A percentile compares a stretch with the other conserved stretches of the same genome.
Conservation (phyloP, 2,329 filamentous ascomycete genomes). For the Neurospora sp. region DNA sequence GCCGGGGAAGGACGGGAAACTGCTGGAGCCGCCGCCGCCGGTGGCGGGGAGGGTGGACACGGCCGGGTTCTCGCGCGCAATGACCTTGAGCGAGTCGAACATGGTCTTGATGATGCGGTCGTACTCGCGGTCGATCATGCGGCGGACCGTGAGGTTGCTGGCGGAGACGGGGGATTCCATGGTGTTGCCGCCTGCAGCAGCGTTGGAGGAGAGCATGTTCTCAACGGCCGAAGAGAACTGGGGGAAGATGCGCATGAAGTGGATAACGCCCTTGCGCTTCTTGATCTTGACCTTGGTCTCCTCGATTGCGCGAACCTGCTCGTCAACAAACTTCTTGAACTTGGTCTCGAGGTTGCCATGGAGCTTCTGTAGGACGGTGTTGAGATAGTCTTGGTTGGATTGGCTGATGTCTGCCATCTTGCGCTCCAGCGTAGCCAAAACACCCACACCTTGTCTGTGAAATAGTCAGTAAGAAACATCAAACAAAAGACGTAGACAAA, state of each 20-base stretch:
- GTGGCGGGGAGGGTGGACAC: slow-evolving; percentile 24
- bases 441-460: slow-evolving; percentile 73
- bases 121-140: slow-evolving; percentile 79
- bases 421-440: slow-evolving; percentile 70
- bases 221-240: slow-evolving; percentile 75
- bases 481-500: slow-evolving; percentile 14
- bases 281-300: slow-evolving; percentile 99
- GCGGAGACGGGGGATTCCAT: slow-evolving; percentile 56
- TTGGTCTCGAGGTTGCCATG: slow-evolving; percentile 63
- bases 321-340: slow-evolving; percentile 84
- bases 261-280: slow-evolving; percentile 93
- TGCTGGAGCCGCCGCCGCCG: slow-evolving; percentile 8
- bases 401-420: slow-evolving; percentile 73
- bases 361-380: slow-evolving; percentile 65
- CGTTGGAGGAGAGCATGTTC: slow-evolving; percentile 57
- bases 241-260: slow-evolving; percentile 90
- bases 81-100: slow-evolving; percentile 95
- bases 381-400: slow-evolving; percentile 86
- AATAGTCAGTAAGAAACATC: slow-evolving; percentile 13
- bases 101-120: slow-evolving; percentile 83
- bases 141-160: slow-evolving; percentile 51
- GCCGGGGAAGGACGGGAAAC: not conserved
- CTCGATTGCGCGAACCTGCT: slow-evolving; percentile 90
- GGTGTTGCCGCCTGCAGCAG: slow-evolving; percentile 61
- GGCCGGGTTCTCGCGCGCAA: slow-evolving; percentile 61